A percentile compares a stretch with the other conserved stretches of the same genome.
Conservation (phyloP, 202 grass and related monocot genomes). For the Musa balbisiana region DNA sequence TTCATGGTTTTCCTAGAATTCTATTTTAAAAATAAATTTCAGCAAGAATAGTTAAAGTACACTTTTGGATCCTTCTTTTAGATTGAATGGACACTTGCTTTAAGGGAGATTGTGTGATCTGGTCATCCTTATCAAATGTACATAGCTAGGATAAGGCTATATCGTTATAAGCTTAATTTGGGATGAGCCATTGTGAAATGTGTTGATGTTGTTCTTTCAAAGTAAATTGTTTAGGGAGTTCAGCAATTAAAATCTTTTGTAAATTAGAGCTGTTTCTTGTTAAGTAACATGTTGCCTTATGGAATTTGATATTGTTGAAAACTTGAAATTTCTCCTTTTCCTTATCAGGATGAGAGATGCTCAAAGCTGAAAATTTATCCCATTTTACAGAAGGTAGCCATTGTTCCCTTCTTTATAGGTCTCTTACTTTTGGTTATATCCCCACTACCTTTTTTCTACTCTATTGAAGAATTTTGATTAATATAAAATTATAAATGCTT, state of each 20-base stretch:
- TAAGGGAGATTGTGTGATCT: background rate
- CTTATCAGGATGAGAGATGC: conserved; percentile 91
- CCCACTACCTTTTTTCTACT: background rate
- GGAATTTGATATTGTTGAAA: background rate
- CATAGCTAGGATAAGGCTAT: background rate
- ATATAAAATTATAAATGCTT: conserved; percentile 16
- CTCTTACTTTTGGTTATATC: conserved; percentile 1
- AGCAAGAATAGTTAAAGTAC: background rate
- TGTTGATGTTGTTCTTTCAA: no score
- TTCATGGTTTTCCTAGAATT: no score
- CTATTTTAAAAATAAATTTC: background rate
- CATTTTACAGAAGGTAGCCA: conserved; percentile 83
- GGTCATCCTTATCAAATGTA: background rate
- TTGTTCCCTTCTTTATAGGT: background rate
- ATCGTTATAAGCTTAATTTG: no score
- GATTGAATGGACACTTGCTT: background rate
- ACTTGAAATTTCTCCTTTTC: conserved; percentile 1
- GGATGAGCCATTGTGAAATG: no score
- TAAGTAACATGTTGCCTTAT: background rate
- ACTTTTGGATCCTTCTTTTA: background rate
- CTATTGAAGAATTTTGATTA: conserved; percentile 5
- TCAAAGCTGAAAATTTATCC: conserved; percentile 98
- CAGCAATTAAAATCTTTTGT: background rate
- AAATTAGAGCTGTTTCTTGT: background rate
- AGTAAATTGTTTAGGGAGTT: no score